phyloP scores from a whole-genome alignment of 805 yeast genomes.

The Nematodospora valgi region DNA sequence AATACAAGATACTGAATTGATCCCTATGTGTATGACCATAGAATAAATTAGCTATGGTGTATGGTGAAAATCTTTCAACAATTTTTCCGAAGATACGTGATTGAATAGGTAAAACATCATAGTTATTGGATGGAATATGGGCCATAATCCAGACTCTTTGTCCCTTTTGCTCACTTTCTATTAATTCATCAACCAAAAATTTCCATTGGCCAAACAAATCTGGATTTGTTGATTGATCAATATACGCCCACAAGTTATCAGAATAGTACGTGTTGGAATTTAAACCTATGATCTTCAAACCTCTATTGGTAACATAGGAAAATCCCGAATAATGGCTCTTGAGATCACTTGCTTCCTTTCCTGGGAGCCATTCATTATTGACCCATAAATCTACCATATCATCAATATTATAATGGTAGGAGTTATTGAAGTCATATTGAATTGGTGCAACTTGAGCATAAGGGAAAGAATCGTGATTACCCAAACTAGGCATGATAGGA shows the following conservation, averaged over 20 bases:
- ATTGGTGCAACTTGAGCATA: conserved; percentile 64
- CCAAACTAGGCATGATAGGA: conserved; percentile 61
- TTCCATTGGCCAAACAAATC: conserved; percentile 62
- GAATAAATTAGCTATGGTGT: conserved; percentile 63
- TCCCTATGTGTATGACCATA: conserved; percentile 73
- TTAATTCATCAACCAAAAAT: conserved; percentile 57
- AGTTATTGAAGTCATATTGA: conserved; percentile 20
- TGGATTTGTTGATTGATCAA: conserved; percentile 50
- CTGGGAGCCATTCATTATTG: conserved; percentile 33
- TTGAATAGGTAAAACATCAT: conserved; percentile 58
- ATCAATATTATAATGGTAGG: conserved; percentile 35
- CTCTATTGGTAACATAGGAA: conserved; percentile 51
- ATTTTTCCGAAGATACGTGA: conserved; percentile 53
- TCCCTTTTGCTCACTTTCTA: conserved; percentile 52
- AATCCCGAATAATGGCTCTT: conserved; percentile 61
- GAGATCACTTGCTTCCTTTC: conserved; percentile 19
- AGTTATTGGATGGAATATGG: conserved; percentile 56
- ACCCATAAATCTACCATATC: conserved; percentile 33
- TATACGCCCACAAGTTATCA: conserved; percentile 50
- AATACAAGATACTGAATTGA: conserved; percentile 59
- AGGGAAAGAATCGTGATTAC: conserved; percentile 72
- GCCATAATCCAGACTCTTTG: conserved; percentile 73
- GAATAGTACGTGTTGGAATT: conserved; percentile 67
- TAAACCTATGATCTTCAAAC: conserved; percentile 57
- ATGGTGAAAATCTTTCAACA: conserved; percentile 63